Base-by-base conservation (phyloP, 2,329 filamentous ascomycete genomes). In the Emydomyces testavorans region DNA sequence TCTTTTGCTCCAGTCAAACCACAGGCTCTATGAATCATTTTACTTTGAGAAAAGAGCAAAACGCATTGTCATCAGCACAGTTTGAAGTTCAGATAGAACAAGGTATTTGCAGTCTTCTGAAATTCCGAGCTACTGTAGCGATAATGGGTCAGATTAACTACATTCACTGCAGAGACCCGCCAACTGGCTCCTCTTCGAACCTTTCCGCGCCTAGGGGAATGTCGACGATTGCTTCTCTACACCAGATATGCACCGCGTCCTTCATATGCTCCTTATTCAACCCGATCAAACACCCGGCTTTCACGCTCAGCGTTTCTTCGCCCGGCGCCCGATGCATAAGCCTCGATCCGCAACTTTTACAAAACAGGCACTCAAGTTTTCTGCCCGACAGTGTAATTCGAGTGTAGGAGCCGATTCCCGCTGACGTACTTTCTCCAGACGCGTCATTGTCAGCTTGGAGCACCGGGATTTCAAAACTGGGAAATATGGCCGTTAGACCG, bases 401-500 rank as follows among this genome's bases (percentile, higher is more conserved):
- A 32, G 76, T 82, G 53, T 57, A 60, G 10, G 46, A 53, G 13
- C 58, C 54, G 5, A 65, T 55, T 32, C 31, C 32, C 26, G 18
- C 35, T 41, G n/a, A 23, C 36, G 36, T 10, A 29, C 13, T 26
- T 40, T 11, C n/a, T 11, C 7, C 16, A 16, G 3, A 6, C 15
- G 39, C 2, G 50, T 35, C 28, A 39, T 28, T 16, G 7, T 41
- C 37, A 16, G 53, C 44, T 28, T 37, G 6, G 4, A 40, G 52
- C 11, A 40, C 62, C 0, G 79, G 77, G 23, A 84, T 65, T 7
- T 68, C 60, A 51, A 85, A 85, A n/a, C 70, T 70, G 1, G 80
- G 81, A 56, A 83, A 85, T 51, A 83, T 82, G 55, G 81, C 81
- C 29, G 78, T 80, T 26, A 79, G 76, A 23, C 80, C 81, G 62